These are phyloP conservation scores for Ampelomyces quisqualis DNA, from an alignment of 2,329 filamentous ascomycete genomes.

Conservation along the genomic window DNA sequence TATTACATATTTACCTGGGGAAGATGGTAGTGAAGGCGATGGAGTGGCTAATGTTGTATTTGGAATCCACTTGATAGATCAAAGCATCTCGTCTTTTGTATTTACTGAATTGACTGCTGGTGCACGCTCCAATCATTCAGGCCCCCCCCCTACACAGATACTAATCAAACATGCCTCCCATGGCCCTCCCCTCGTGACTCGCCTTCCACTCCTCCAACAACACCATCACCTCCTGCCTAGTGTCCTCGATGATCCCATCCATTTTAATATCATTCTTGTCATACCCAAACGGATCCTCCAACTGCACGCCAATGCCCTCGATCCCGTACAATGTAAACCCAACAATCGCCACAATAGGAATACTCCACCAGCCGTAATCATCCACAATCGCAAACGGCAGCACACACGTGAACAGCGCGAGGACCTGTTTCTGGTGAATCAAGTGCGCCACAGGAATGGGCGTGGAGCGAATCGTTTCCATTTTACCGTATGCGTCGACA, in stretches of 20 bases:
- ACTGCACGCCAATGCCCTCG: conserved; percentile 62
- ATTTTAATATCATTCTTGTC: conserved; percentile 68
- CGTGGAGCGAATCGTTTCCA: conserved; percentile 67
- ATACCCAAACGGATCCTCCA: conserved; percentile 67
- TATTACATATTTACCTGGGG: no score
- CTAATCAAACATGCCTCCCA: conserved; percentile 40
- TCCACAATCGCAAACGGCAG: conserved; percentile 65
- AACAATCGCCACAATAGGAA: conserved; percentile 60
- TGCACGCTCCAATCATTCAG: no score
- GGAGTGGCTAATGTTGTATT: no score
- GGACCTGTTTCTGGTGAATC: conserved; percentile 65
- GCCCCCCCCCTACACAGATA: no score
- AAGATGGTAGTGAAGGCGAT: no score
- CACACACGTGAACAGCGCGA: conserved; percentile 61
- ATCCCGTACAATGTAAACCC: conserved; percentile 66
- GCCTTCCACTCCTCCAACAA: conserved; percentile 60
- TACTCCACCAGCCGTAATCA: conserved; percentile 63
- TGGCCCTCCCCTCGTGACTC: conserved; percentile 30
- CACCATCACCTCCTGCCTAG: conserved; percentile 59
- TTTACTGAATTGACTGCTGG: no score
- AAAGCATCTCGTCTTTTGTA: no score
- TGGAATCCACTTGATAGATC: no score
- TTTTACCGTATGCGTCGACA: conserved; percentile 60
- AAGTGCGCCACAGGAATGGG: conserved; percentile 65
- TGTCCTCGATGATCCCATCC: conserved; percentile 64